A percentile compares a stretch with the other conserved stretches of the same genome.
These are phyloP conservation scores for Garcia nutans DNA, from an alignment of 345 rosid genomes.

Conservation along the genomic window DNA sequence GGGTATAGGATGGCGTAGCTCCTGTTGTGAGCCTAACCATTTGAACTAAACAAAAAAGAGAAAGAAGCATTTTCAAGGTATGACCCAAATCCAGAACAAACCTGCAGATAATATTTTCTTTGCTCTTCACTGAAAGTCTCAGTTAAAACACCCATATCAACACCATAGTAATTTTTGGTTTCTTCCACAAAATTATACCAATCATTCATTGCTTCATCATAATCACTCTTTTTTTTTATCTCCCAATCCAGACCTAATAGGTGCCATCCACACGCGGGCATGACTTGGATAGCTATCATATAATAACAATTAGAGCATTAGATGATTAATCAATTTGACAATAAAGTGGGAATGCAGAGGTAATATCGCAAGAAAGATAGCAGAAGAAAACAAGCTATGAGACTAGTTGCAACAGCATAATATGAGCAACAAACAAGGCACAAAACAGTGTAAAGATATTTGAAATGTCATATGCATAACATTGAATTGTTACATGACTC, in stretches of 20 bases:
- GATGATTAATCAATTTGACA: background rate
- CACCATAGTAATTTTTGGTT: conserved; percentile 66
- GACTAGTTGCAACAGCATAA: background rate
- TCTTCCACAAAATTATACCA: conserved; percentile 72
- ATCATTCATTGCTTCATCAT: conserved; percentile 78
- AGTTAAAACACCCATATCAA: conserved; percentile 72
- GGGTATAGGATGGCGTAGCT: background rate
- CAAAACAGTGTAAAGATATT: background rate
- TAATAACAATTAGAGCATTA: background rate
- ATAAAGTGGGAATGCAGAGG: background rate
- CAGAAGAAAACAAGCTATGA: background rate
- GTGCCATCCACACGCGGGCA: conserved; percentile 98
- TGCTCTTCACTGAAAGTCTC: conserved; percentile 79
- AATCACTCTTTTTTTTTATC: conserved; percentile 68
- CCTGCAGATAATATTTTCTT: conserved; percentile 81
- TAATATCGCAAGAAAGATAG: background rate
- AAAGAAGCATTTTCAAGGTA: conserved; percentile 1
- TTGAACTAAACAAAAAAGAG: background rate
- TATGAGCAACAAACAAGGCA: background rate
- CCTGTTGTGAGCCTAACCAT: background rate
- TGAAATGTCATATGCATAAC: background rate
- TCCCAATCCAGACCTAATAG: conserved; percentile 65
- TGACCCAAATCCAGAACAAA: conserved; percentile 26
- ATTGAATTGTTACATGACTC: conserved; percentile 65
- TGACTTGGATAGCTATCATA: conserved; percentile 93